phyloP scores from a whole-genome alignment of 2,329 filamentous ascomycete genomes.

The Chaetothyriales sp. region DNA sequence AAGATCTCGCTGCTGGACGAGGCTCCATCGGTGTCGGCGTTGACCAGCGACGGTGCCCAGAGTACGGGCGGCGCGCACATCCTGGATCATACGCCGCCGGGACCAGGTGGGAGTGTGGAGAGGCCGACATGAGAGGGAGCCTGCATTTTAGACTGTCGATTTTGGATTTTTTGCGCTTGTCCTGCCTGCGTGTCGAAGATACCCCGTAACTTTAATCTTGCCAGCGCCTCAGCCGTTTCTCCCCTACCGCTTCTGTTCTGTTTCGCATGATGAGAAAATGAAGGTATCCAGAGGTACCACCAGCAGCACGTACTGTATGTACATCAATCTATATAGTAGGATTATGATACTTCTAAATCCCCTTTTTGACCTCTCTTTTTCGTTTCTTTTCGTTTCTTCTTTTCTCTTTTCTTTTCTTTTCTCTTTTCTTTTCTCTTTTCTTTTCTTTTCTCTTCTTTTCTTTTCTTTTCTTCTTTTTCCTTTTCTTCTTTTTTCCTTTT shows the following conservation, averaged over 20 bases:
- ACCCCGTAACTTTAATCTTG: neutral
- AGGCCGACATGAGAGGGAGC: conserved; percentile 1
- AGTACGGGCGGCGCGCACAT: neutral
- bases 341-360: neutral
- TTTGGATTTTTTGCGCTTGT: neutral
- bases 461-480: too few species aligned
- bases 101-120: conserved; percentile 3
- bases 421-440: too few species aligned
- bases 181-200: neutral
- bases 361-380: too few species aligned
- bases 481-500: too few species aligned
- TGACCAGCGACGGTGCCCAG: neutral
- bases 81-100: neutral
- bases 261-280: neutral
- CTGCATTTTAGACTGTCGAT: neutral
- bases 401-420: too few species aligned
- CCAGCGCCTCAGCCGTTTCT: neutral
- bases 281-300: neutral
- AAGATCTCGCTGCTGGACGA: conserved; percentile 16
- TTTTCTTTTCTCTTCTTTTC: too few species aligned
- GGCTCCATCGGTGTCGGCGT: neutral
- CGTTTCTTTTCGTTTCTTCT: too few species aligned
- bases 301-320: neutral
- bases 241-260: neutral
- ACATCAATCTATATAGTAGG: neutral